A percentile compares a stretch with the other conserved stretches of the same genome.
These are phyloP conservation scores for Neurospora sp. DNA, from an alignment of 495 filamentous ascomycete species.

Conservation along the genomic window DNA sequence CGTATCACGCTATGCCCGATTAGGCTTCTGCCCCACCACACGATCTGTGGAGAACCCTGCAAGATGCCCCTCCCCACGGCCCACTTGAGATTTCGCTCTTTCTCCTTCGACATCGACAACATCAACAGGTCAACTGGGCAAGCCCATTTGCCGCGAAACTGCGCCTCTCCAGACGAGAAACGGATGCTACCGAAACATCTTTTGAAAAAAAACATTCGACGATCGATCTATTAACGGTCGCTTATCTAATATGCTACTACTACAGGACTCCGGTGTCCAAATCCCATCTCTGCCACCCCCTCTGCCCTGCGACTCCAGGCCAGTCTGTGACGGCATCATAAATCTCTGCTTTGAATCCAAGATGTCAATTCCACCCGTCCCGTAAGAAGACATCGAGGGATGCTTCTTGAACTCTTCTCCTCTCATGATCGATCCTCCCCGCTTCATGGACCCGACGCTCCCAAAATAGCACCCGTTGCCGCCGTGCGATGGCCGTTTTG, in stretches of 20 bases:
- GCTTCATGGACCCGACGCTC: background rate
- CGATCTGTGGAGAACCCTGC: slow-evolving; percentile 4
- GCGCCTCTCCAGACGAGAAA: background rate
- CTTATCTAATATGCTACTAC: background rate
- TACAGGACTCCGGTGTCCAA: background rate
- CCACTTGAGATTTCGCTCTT: background rate
- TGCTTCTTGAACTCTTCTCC: background rate
- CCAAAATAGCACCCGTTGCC: slow-evolving; percentile 10
- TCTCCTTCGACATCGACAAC: slow-evolving; percentile 1
- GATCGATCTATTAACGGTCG: background rate
- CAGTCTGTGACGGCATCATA: slow-evolving; percentile 6
- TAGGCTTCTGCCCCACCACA: slow-evolving; percentile 8
- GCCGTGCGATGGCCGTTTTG: slow-evolving; percentile 6
- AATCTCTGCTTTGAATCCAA: background rate
- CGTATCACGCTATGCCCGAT: slow-evolving; percentile 28
- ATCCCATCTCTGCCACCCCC: background rate
- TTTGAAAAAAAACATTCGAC: background rate
- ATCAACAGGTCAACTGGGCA: background rate
- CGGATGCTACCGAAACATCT: background rate
- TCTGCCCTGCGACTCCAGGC: background rate
- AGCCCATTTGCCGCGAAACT: background rate
- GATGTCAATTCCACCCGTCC: background rate
- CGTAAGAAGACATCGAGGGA: background rate
- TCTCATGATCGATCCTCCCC: background rate
- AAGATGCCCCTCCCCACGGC: background rate